Percentiles rank a stretch among this genome's conserved stretches.
Evolutionary conservation across 2,329 filamentous ascomycete species (phyloP).

Genomic region (Colletotrichum sp.): DNA sequence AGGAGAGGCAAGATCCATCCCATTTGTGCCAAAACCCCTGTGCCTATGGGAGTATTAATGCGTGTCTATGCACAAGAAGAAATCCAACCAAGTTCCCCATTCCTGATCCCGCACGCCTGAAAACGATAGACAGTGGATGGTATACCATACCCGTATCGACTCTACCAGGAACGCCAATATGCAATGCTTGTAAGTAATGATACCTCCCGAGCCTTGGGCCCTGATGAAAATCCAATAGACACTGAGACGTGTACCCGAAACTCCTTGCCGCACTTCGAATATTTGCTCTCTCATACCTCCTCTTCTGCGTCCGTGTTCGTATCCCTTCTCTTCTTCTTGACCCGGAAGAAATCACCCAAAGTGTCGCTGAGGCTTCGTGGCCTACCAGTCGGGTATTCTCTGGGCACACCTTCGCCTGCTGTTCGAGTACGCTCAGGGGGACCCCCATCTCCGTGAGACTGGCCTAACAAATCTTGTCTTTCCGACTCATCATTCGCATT

Average conservation of each 20-base stretch:
- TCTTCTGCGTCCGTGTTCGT: conserved; percentile 24
- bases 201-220: background rate
- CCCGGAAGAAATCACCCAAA: conserved; percentile 43
- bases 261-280: too few relatives aligned
- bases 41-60: background rate
- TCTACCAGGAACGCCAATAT: conserved; percentile 20
- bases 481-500: conserved; percentile 25
- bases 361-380: conserved; percentile 47
- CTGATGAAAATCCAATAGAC: background rate
- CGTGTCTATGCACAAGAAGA: background rate
- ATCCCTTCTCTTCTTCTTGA: conserved; percentile 33
- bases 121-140: conserved; percentile 5
- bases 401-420: conserved; percentile 6
- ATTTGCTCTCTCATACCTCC: background rate
- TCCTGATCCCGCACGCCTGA: background rate
- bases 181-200: conserved; percentile 16
- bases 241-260: background rate
- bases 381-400: conserved; percentile 28
- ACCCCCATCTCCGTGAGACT: background rate
- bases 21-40: background rate
- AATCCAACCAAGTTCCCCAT: background rate
- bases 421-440: conserved; percentile 11
- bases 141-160: background rate
- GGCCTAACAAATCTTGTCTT: background rate
- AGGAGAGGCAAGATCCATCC: background rate